Base-by-base conservation (phyloP, 1,284 basidiomycete genomes). In the Heterobasidion parviporum region DNA sequence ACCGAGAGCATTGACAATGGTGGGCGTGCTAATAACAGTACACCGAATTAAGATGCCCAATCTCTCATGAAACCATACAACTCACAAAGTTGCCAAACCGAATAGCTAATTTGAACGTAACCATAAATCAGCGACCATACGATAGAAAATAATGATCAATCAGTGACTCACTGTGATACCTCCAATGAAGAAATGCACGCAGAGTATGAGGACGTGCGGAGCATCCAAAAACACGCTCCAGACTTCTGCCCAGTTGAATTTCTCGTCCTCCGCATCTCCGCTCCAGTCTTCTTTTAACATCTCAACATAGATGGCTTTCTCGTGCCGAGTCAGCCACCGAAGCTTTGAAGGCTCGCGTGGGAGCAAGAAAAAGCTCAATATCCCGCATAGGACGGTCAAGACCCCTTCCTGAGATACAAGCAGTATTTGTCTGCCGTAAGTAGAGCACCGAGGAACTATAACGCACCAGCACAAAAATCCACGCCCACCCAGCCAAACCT, bases 401-500 rank as follows among this genome's bases (percentile, higher is more conserved):
- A 66, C 56, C 16, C 76, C 78, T 57, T 80, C 77, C 68, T 72
- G 35, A n/a, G n/a, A 51, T 41, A 6, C 26, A 26, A 26, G 26
- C 26, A 26, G 26, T 5, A 3, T 26, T 26, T 26, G 26, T 26
- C 26, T 26, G 2, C 26, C 26, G 26, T 26, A 26, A 26, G 3
- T 26, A 26, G 26, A 26, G 26, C 26, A 2, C 26, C 26, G 3
- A 26, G 26, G 26, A 26, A 26, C 3, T 26, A 26, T 26, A 26
- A 5, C 67, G 9, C 57, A 70, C 81, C 53, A 83, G 60, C 60
- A 83, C 81, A 64, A 83, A 85, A 58, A 89, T 86, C 85, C 85
- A 87, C 16, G 77, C 70, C 82, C 81, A 82, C 0, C 77, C 78
- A 0, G 72, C 70, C 14, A 72, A 72, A 9, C 73, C 68, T 0